These are phyloP conservation scores for Cucumis hystrix DNA, from an alignment of 306 rosid genomes.

Conservation along the genomic window DNA sequence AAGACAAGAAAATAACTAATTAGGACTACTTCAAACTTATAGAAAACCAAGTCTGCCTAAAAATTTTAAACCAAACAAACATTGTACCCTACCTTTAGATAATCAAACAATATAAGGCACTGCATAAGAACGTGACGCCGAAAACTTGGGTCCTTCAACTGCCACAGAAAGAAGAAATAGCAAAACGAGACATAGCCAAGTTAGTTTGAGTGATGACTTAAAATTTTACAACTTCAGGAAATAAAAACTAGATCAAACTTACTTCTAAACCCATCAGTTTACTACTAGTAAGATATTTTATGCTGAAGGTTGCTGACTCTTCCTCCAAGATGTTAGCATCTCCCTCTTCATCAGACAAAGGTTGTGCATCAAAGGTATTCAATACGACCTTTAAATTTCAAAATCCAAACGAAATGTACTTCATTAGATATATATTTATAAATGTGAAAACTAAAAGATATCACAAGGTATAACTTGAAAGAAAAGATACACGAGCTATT, in stretches of 20 bases:
- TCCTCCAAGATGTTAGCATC: constrained; percentile 87
- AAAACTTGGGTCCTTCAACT: constrained; percentile 95
- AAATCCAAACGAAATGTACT: neutral
- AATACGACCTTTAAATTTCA: constrained; percentile 48
- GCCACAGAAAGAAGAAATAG: neutral
- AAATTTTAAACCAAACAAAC: neutral
- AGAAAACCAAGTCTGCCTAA: neutral
- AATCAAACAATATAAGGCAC: constrained; percentile 88
- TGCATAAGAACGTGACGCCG: constrained; percentile 90
- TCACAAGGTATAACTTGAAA: neutral
- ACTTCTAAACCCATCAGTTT: constrained; percentile 97
- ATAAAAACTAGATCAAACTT: neutral
- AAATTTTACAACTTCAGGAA: neutral
- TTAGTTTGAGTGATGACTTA: neutral
- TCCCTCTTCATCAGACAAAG: constrained; percentile 90
- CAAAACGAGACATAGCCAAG: neutral
- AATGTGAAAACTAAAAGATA: neutral
- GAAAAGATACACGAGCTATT: neutral
- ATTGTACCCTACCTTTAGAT: constrained; percentile 54
- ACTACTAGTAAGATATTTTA: constrained; percentile 94
- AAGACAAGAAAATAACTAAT: constrained; percentile 7
- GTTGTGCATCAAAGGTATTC: constrained; percentile 91
- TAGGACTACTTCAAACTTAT: neutral
- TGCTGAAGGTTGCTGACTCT: constrained; percentile 77
- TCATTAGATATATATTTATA: neutral